These are phyloP conservation scores for Gaultheria prostrata DNA, from an alignment of 148 eudicot genomes.

Conservation along the genomic window DNA sequence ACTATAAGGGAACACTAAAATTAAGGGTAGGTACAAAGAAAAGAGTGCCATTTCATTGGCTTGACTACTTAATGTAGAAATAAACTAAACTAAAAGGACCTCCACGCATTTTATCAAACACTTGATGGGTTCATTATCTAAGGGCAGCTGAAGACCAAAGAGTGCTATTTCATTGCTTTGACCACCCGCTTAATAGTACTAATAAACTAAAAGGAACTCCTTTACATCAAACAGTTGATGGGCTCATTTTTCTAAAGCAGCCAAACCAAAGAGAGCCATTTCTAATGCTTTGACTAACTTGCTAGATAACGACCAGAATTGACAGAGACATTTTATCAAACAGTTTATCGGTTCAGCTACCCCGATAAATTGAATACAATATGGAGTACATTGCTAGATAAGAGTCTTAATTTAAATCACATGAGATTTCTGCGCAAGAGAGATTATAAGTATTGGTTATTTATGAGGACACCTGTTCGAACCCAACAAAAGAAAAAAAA, in stretches of 20 bases:
- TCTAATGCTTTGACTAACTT: neutral
- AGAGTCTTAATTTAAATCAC: neutral
- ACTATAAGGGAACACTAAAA: neutral
- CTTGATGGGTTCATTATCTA: neutral
- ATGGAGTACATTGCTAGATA: conserved; percentile 2
- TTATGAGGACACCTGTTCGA: too few relatives aligned
- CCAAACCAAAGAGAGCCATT: neutral
- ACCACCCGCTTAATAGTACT: conserved; percentile 10
- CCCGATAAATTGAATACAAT: conserved; percentile 15
- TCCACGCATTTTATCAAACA: neutral
- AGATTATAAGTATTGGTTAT: too few relatives aligned
- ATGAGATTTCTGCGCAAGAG: too few relatives aligned
- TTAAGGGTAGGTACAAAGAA: neutral
- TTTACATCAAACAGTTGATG: neutral
- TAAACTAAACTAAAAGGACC: neutral
- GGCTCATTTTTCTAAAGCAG: neutral
- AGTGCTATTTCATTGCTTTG: conserved; percentile 14
- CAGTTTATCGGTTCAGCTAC: conserved; percentile 10
- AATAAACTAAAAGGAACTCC: neutral
- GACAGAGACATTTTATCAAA: neutral
- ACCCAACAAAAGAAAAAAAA: too few relatives aligned
- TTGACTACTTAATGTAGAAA: neutral
- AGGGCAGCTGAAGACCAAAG: neutral
- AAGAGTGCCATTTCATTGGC: neutral
- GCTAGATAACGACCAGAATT: neutral